Evolutionary conservation across 2,329 filamentous ascomycete genomes (phyloP).

Genomic region (Pseudogymnoascus sp.): DNA sequence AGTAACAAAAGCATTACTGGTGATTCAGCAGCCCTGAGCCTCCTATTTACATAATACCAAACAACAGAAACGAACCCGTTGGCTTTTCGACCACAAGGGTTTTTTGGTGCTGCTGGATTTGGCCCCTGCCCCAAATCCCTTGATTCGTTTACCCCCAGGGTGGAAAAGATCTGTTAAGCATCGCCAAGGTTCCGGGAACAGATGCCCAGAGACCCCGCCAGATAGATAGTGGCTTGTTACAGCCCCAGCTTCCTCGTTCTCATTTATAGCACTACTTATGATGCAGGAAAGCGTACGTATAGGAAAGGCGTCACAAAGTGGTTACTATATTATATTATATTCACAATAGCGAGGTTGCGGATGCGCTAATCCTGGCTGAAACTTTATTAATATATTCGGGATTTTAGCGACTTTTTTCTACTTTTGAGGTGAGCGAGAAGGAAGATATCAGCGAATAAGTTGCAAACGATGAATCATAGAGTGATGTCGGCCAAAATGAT

Average conservation of each 20-base stretch:
- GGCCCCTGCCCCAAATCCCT: neutral
- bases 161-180: neutral
- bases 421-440: neutral
- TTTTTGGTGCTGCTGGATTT: neutral
- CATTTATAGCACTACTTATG: neutral
- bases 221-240: neutral
- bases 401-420: neutral
- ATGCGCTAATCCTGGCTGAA: neutral
- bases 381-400: slow-evolving; percentile 1
- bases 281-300: neutral
- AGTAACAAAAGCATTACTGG: neutral
- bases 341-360: neutral
- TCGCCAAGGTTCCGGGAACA: neutral
- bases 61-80: neutral
- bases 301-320: neutral
- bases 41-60: neutral
- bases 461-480: neutral
- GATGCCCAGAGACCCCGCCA: neutral
- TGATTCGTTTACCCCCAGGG: neutral
- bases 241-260: neutral
- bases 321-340: neutral
- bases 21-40: neutral
- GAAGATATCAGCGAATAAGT: neutral
- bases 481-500: neutral
- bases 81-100: no score